Conservation (phyloP, 495 filamentous ascomycete genomes). For the Podospora conica region DNA sequence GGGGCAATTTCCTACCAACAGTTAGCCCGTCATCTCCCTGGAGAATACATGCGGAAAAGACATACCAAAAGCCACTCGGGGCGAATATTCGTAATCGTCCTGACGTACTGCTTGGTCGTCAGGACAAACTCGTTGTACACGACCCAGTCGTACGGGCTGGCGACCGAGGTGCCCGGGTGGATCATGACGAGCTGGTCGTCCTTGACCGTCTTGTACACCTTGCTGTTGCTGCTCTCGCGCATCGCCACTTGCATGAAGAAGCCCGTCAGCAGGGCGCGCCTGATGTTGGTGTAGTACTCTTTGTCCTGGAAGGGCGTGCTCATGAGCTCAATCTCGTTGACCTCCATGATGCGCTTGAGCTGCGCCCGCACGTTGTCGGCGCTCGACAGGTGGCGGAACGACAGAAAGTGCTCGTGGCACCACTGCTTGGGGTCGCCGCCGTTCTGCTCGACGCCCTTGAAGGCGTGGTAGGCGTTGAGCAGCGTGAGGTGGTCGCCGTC, state of each 20-base stretch:
- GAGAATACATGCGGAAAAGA: slow-evolving; percentile 25
- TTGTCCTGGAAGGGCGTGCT: slow-evolving; percentile 89
- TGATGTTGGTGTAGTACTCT: slow-evolving; percentile 97
- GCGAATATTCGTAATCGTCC: slow-evolving; percentile 59
- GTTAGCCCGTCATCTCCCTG: neutral
- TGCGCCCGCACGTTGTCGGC: slow-evolving; percentile 91
- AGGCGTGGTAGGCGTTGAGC: slow-evolving; percentile 97
- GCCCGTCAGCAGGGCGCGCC: slow-evolving; percentile 83
- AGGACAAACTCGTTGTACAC: slow-evolving; percentile 98
- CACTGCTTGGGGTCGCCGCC: slow-evolving; percentile 76
- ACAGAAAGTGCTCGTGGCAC: slow-evolving; percentile 98
- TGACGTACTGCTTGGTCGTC: slow-evolving; percentile 88
- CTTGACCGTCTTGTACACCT: slow-evolving; percentile 90
- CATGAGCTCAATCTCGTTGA: slow-evolving; percentile 72
- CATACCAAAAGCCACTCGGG: slow-evolving; percentile 87
- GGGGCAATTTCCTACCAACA: slow-evolving; percentile 71
- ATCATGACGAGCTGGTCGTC: slow-evolving; percentile 85
- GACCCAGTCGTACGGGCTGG: slow-evolving; percentile 88
- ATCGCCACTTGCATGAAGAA: slow-evolving; percentile 99
- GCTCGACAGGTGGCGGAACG: slow-evolving; percentile 75
- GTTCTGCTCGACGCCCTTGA: slow-evolving; percentile 63
- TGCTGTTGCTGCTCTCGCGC: slow-evolving; percentile 65
- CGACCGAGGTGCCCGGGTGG: slow-evolving; percentile 84
- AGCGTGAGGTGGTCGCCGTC: slow-evolving; percentile 95
- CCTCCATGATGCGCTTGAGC: slow-evolving; percentile 94